A percentile compares a stretch with the other conserved stretches of the same genome.
These are phyloP conservation scores for Naganishia albida DNA, from an alignment of 1,284 basidiomycete species.

Conservation along the genomic window DNA sequence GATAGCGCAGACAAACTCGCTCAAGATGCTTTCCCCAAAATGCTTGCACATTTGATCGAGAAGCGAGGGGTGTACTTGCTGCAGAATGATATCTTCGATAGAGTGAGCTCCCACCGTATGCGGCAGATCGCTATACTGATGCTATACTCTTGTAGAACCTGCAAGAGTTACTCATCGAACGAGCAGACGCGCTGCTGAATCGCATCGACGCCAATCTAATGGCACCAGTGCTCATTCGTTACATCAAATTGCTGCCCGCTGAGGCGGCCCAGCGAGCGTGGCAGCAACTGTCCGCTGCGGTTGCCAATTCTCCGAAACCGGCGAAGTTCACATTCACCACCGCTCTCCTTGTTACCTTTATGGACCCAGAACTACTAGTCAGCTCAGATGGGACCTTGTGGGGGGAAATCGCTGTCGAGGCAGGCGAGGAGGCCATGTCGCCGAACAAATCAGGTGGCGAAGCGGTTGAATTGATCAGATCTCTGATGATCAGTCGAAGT, in stretches of 20 bases:
- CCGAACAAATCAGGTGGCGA: background rate
- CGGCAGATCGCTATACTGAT: background rate
- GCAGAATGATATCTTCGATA: background rate
- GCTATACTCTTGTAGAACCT: background rate
- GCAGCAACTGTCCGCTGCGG: constrained; percentile 18
- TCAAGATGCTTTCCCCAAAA: constrained; percentile 22
- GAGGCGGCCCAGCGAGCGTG: constrained; percentile 10
- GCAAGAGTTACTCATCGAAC: constrained; percentile 1
- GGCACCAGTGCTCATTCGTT: constrained; percentile 11
- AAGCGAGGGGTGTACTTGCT: constrained; percentile 1
- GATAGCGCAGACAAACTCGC: background rate
- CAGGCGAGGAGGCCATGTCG: constrained; percentile 24
- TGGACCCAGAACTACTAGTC: constrained; percentile 1
- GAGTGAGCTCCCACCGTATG: constrained; percentile 4
- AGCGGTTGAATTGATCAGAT: constrained; percentile 24
- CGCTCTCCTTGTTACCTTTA: constrained; percentile 22
- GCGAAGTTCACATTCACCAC: constrained; percentile 11
- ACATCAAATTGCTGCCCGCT: constrained; percentile 10
- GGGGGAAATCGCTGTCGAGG: constrained; percentile 31
- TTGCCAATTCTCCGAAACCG: background rate
- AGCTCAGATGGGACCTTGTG: constrained; percentile 23
- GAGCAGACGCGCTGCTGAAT: background rate
- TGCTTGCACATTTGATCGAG: constrained; percentile 12
- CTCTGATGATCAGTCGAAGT: constrained; percentile 16
- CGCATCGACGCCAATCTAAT: constrained; percentile 2